Conservation (phyloP, 2,329 filamentous ascomycete species). For the Stagonosporopsis rhizophila region DNA sequence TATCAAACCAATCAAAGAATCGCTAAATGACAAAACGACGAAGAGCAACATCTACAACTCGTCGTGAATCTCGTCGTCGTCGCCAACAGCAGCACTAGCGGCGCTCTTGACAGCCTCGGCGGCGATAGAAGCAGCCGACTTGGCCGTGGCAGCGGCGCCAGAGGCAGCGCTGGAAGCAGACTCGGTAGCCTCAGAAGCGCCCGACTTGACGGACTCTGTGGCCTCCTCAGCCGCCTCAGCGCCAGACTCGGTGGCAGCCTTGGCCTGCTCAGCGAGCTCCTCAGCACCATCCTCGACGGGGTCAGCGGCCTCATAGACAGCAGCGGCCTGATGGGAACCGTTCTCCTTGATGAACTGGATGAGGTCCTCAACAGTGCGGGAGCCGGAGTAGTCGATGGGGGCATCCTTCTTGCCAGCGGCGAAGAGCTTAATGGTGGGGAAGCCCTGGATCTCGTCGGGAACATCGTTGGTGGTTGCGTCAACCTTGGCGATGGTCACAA, state of each 20-base stretch:
- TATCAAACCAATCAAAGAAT: conserved; percentile 31
- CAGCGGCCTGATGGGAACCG: conserved; percentile 84
- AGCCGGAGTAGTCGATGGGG: conserved; percentile 85
- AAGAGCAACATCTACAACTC: conserved; percentile 69
- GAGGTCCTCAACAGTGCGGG: conserved; percentile 89
- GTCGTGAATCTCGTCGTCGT: conserved; percentile 63
- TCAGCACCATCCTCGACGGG: conserved; percentile 55
- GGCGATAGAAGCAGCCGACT: conserved; percentile 51
- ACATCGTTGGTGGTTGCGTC: conserved; percentile 97
- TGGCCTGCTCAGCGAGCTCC: conserved; percentile 50
- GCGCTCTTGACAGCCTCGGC: conserved; percentile 48
- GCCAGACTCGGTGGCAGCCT: conserved; percentile 44
- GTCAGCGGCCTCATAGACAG: conserved; percentile 63
- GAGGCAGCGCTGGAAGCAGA: conserved; percentile 42
- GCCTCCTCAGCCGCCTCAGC: conserved; percentile 32
- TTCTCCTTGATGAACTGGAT: conserved; percentile 93
- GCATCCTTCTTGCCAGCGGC: conserved; percentile 85
- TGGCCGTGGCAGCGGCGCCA: conserved; percentile 26
- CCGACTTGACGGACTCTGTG: conserved; percentile 59
- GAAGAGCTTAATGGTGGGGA: conserved; percentile 99
- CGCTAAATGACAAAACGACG: conserved; percentile 25
- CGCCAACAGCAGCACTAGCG: conserved; percentile 47
- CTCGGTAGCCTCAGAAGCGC: conserved; percentile 44
- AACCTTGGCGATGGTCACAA: conserved; percentile 82
- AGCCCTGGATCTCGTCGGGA: conserved; percentile 94